Evolutionary conservation across 2,329 filamentous ascomycete genomes (phyloP), one percentile per base, ranked within the genome.

Genomic region (Sporothrix globosa): DNA sequence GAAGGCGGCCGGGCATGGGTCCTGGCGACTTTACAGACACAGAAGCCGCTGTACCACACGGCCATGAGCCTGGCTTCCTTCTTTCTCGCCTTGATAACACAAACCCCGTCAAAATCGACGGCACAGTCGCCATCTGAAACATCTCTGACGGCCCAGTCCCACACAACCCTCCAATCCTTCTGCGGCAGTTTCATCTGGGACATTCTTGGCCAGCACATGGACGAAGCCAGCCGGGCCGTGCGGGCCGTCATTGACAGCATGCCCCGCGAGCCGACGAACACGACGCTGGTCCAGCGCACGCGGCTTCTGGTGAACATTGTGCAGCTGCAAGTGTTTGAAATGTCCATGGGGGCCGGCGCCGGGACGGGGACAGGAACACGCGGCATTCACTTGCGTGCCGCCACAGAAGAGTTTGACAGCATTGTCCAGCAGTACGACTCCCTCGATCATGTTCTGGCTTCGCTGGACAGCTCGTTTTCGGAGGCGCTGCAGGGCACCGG

Each of bases 1-100:
- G 81, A 86, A 69, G 85, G 86, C 19, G 87, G 87, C 14, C 82
- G 85, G 61, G 83, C 84, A n/a, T 90, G 87, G 88, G 54, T 60
- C 1, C 54, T 60, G 19, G 54, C 54, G 1, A 60, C 54, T 2
- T 17, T 60, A 19, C 54, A 60, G 7, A 60, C 54, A 2, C 19
- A 41, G 19, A 60, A 41, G 10, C 54, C 54, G 19, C 54, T 60
- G 9, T 60, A 60, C 30, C 54, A 60, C 54, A 60, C 54, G 7
- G 54, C 54, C 19, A 60, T 60, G 54, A 60, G 54, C 10, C 30
- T 60, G 2, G 30, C 54, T 7, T 13, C 54, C 13, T 60, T 14
- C 54, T 60, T 60, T 34, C n/a, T 60, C 7, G 54, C 54, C 2
- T 17, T 60, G 6, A 19, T 60, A 19, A 60, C 54, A 7, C 54